A percentile compares a stretch with the other conserved stretches of the same genome.
Evolutionary conservation across 1,284 basidiomycete species (phyloP).

Genomic region (Xanthoconium separans): DNA sequence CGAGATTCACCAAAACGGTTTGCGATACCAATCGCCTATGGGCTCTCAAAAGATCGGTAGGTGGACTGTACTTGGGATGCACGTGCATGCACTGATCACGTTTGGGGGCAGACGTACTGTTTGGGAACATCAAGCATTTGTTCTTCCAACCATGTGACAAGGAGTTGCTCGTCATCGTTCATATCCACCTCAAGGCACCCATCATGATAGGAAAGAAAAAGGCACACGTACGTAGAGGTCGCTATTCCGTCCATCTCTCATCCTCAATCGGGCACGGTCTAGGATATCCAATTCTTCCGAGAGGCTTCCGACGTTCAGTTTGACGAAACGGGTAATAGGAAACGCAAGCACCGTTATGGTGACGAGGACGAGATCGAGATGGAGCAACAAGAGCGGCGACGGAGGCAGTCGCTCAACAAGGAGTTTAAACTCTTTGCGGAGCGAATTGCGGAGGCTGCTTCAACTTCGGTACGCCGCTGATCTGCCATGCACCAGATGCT

Average conservation of each 20-base stretch:
- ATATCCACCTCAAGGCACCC: constrained; percentile 91
- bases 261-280: not conserved
- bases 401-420: constrained; percentile 88
- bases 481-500: not conserved
- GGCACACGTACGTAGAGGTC: constrained; percentile 62
- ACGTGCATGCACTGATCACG: constrained; percentile 6
- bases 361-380: constrained; percentile 99
- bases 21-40: constrained; percentile 88
- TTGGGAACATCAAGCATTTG: constrained; percentile 97
- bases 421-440: constrained; percentile 95
- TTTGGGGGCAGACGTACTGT: constrained; percentile 74
- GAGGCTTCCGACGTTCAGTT: constrained; percentile 98
- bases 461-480: constrained; percentile 54
- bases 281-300: constrained; percentile 98
- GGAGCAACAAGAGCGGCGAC: constrained; percentile 95
- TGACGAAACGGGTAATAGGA: constrained; percentile 98
- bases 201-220: constrained; percentile 99
- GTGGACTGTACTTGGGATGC: constrained; percentile 23
- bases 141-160: constrained; percentile 99
- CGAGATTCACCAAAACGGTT: constrained; percentile 97
- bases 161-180: constrained; percentile 93
- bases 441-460: constrained; percentile 86
- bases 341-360: constrained; percentile 95
- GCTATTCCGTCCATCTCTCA: not conserved
- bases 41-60: constrained; percentile 87